A percentile compares a stretch with the other conserved stretches of the same genome.
These are phyloP conservation scores for Xylaria flabelliformis DNA, from an alignment of 495 filamentous ascomycete genomes.

Conservation along the genomic window DNA sequence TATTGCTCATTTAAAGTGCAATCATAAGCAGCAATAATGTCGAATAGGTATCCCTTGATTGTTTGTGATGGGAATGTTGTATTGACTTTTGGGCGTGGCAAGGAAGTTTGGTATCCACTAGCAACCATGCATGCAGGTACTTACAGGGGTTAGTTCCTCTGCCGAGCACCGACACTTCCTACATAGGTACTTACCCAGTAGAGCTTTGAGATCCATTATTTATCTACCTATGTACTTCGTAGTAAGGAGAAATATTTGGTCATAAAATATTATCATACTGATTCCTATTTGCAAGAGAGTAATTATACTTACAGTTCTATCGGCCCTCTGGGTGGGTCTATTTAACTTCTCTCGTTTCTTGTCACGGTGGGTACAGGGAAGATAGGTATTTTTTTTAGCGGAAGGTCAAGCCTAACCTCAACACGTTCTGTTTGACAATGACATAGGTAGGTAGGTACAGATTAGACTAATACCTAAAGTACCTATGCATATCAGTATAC, in stretches of 20 bases:
- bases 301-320: neutral
- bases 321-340: too few relatives aligned
- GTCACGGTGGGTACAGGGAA: too few relatives aligned
- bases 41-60: neutral
- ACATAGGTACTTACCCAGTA: too few relatives aligned
- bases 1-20: neutral
- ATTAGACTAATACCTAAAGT: too few relatives aligned
- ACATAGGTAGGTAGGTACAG: too few relatives aligned
- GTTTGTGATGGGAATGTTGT: slow-evolving; percentile 21
- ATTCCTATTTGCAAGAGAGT: neutral
- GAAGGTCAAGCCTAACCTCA: neutral
- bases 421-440: neutral
- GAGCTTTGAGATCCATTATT: too few relatives aligned
- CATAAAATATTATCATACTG: neutral
- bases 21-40: neutral
- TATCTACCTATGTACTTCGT: too few relatives aligned
- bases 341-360: too few relatives aligned
- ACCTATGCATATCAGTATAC: neutral
- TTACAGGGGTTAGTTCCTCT: slow-evolving; percentile 18
- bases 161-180: neutral
- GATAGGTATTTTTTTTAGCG: neutral
- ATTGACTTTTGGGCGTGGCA: slow-evolving; percentile 25
- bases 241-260: neutral
- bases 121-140: slow-evolving; percentile 21
- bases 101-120: slow-evolving; percentile 26